phyloP scores from a whole-genome alignment of 495 filamentous ascomycete genomes.

The Geopyxis carbonaria region DNA sequence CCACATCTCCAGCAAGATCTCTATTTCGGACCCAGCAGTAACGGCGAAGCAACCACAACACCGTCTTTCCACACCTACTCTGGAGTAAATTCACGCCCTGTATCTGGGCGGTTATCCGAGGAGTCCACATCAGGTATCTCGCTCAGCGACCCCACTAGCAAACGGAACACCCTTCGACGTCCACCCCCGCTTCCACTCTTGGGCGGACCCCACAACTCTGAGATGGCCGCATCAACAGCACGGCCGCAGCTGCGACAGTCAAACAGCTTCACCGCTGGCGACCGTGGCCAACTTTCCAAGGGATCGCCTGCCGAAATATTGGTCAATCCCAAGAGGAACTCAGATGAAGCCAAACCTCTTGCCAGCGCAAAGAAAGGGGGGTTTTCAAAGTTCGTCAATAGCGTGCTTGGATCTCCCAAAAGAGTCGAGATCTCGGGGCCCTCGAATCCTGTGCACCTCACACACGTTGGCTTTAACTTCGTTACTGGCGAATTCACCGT shows the following conservation, averaged over 20 bases:
- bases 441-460: conserved; percentile 94
- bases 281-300: conserved; percentile 39
- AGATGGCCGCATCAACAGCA: conserved; percentile 33
- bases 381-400: conserved; percentile 89
- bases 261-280: conserved; percentile 54
- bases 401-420: conserved; percentile 74
- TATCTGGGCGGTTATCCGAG: conserved; percentile 21
- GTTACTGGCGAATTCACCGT: conserved; percentile 93
- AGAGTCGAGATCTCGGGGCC: conserved; percentile 86
- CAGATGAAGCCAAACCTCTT: conserved; percentile 56
- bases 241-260: conserved; percentile 55
- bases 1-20: conserved; percentile 21
- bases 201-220: conserved; percentile 39
- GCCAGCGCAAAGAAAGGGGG: conserved; percentile 66
- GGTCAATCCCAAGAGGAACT: conserved; percentile 52
- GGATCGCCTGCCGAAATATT: background rate
- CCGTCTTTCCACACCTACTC: conserved; percentile 3
- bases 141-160: conserved; percentile 3
- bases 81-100: conserved; percentile 18
- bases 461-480: conserved; percentile 94
- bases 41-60: background rate
- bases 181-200: conserved; percentile 34
- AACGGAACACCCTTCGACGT: conserved; percentile 29
- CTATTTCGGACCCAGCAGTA: conserved; percentile 1
- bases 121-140: conserved; percentile 21